These are phyloP conservation scores for Quambalaria eucalypti DNA, from an alignment of 1,284 basidiomycete species.

Conservation along the genomic window DNA sequence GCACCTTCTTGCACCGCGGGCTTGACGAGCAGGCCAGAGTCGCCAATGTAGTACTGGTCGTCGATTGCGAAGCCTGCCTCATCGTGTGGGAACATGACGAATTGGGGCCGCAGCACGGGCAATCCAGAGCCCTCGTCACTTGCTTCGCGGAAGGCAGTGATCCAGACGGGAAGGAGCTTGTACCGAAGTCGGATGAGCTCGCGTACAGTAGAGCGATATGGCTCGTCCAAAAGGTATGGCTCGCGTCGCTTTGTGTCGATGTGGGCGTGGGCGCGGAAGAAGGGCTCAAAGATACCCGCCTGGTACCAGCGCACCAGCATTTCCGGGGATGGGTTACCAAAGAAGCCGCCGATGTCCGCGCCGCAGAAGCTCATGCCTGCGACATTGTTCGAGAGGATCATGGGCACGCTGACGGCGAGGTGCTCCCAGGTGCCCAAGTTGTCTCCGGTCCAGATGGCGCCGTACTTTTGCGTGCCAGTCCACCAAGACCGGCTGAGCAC, in stretches of 20 bases:
- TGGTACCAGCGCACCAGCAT: constrained; percentile 97
- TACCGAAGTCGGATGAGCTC: constrained; percentile 77
- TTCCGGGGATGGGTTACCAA: constrained; percentile 86
- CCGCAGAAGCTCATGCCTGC: constrained; percentile 91
- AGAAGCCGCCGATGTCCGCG: constrained; percentile 95
- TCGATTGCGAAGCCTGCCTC: constrained; percentile 74
- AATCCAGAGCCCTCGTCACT: constrained; percentile 24
- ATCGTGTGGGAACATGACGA: constrained; percentile 82
- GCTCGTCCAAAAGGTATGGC: constrained; percentile 83
- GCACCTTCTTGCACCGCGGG: constrained; percentile 72
- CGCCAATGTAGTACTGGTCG: constrained; percentile 87
- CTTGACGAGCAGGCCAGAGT: constrained; percentile 80
- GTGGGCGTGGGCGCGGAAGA: constrained; percentile 97
- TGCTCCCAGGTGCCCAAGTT: constrained; percentile 97
- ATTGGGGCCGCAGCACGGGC: constrained; percentile 61
- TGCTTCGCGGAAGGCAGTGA: constrained; percentile 68
- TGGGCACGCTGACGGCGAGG: constrained; percentile 83
- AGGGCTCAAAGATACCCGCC: constrained; percentile 86
- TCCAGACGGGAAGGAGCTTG: constrained; percentile 83
- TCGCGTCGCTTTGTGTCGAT: constrained; percentile 96
- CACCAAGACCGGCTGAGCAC: constrained; percentile 91
- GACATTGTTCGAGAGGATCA: constrained; percentile 81
- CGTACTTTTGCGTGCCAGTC: constrained; percentile 87
- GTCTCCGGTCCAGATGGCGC: constrained; percentile 98
- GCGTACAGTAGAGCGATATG: constrained; percentile 70